A percentile compares a stretch with the other conserved stretches of the same genome.
Conservation (phyloP, 169 alveolate genomes). For the Eimeria acervulina region DNA sequence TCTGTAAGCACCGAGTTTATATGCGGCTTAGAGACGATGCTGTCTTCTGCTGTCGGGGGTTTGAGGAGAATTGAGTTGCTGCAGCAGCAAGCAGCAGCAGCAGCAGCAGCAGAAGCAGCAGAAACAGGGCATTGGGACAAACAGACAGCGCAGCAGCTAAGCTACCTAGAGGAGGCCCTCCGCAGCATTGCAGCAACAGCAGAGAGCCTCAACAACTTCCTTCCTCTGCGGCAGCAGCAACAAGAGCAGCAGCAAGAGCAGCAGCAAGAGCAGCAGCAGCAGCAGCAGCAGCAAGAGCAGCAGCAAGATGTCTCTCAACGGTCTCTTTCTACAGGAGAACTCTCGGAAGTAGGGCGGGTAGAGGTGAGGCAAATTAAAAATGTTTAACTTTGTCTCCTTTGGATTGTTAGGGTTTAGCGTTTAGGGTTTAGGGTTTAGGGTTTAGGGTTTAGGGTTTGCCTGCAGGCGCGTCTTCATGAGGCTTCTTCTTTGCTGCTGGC, state of each 20-base stretch:
- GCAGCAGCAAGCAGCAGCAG: too few species aligned
- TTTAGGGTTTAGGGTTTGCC: not conserved
- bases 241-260: not conserved
- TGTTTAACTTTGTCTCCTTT: too few species aligned
- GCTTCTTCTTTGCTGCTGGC: not conserved
- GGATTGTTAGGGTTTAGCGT: constrained; percentile 27
- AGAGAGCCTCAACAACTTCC: not conserved
- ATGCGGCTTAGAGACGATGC: not conserved
- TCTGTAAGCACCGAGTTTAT: not conserved
- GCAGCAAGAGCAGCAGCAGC: not conserved
- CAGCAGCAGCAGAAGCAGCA: not conserved
- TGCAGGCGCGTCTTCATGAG: constrained; percentile 6
- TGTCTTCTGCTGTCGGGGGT: not conserved
- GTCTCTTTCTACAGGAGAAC: not conserved
- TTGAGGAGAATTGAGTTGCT: too few species aligned
- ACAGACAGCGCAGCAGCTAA: not conserved
- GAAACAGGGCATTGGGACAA: not conserved
- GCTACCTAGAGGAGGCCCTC: not conserved
- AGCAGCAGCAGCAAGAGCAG: constrained; percentile 6
- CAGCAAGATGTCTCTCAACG: too few species aligned
- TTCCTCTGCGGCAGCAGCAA: not conserved
- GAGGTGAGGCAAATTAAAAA: not conserved
- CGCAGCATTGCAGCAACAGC: constrained; percentile 20
- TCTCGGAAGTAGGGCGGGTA: not conserved
- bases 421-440: constrained; percentile 36